Evolutionary conservation across 2,329 filamentous ascomycete species (phyloP).

Genomic region (Aureobasidium melanogenum): DNA sequence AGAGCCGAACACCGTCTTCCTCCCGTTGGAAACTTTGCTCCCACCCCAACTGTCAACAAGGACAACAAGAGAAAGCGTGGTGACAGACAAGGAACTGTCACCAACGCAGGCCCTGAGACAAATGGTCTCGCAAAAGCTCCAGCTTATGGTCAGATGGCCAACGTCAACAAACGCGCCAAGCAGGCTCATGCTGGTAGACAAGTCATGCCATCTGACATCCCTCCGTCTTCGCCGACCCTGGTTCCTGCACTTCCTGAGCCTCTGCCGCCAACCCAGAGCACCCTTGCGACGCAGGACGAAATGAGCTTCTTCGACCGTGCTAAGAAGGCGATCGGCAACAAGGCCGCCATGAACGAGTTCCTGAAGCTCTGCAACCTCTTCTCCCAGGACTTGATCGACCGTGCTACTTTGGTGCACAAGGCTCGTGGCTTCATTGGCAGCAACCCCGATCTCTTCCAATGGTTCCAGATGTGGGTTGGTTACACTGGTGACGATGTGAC

Average conservation of each 20-base stretch:
- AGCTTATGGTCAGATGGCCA: constrained; percentile 7
- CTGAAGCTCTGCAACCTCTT: constrained; percentile 94
- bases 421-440: constrained; percentile 78
- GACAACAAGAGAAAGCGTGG: constrained; percentile 55
- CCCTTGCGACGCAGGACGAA: constrained; percentile 73
- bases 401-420: constrained; percentile 71
- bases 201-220: constrained; percentile 45
- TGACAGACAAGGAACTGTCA: constrained; percentile 13
- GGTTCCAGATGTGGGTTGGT: constrained; percentile 76
- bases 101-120: constrained; percentile 1
- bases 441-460: constrained; percentile 79
- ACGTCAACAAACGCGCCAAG: constrained; percentile 55
- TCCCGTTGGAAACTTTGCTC: constrained; percentile 89
- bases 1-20: constrained; percentile 54
- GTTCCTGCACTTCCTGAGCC: constrained; percentile 84
- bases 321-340: constrained; percentile 92
- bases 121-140: constrained; percentile 5
- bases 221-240: constrained; percentile 71
- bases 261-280: constrained; percentile 63
- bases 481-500: constrained; percentile 68
- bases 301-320: constrained; percentile 90
- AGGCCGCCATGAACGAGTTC: constrained; percentile 89
- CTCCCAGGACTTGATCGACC: constrained; percentile 85
- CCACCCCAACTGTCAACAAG: constrained; percentile 71
- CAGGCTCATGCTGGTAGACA: constrained; percentile 58